Evolutionary conservation across 2,329 filamentous ascomycete genomes (phyloP).

Genomic region (Colletotrichum spaethianum): DNA sequence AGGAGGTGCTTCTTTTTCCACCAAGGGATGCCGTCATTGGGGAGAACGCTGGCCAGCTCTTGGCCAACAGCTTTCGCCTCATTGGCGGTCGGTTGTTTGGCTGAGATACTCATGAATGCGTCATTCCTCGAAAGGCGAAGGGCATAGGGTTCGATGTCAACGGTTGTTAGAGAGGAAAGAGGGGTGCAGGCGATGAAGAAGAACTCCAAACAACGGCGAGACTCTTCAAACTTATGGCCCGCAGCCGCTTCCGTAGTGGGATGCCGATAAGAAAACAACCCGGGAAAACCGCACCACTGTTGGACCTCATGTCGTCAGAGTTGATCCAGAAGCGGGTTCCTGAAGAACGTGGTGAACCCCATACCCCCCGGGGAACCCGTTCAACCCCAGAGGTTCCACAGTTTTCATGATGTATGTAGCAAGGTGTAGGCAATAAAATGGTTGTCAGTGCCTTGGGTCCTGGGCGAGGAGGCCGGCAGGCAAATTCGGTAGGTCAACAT

Average conservation of each 20-base stretch:
- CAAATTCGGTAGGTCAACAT: neutral
- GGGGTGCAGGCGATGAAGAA: neutral
- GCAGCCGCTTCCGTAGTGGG: neutral
- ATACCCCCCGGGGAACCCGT: neutral
- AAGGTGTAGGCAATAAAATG: neutral
- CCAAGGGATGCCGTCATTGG: constrained; percentile 57
- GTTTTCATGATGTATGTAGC: neutral
- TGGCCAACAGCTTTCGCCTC: constrained; percentile 28
- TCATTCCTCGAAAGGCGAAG: neutral
- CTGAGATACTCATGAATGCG: neutral
- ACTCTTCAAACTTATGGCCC: neutral
- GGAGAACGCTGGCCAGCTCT: constrained; percentile 51
- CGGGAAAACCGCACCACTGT: neutral
- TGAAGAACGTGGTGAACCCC: neutral
- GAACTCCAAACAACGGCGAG: neutral
- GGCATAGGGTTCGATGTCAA: neutral
- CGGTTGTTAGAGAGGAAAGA: neutral
- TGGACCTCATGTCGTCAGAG: neutral
- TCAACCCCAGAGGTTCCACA: constrained; percentile 11
- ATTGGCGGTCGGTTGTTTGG: constrained; percentile 1
- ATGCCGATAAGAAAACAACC: neutral
- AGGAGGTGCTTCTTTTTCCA: constrained; percentile 58
- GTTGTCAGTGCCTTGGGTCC: neutral
- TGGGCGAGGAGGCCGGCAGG: neutral
- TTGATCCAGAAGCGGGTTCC: neutral